These are phyloP conservation scores for Suillus variegatus DNA, from an alignment of 768 basidiomycete species.

Conservation along the genomic window DNA sequence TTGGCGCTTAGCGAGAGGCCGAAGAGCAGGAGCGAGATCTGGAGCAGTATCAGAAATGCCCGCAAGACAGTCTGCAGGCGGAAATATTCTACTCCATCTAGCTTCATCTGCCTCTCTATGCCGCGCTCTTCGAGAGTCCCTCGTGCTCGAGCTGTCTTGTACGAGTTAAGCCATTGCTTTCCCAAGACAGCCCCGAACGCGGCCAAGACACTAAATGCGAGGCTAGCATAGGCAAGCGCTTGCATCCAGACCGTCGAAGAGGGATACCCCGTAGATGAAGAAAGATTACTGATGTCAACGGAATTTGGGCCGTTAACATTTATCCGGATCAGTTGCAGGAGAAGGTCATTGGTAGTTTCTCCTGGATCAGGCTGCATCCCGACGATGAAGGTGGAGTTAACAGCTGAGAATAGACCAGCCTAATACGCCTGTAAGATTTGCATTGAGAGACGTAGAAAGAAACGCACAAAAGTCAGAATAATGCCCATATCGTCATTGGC, in stretches of 20 bases:
- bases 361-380: too few species aligned
- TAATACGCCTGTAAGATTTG: not conserved
- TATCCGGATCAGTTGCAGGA: not conserved
- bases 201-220: constrained; percentile 13
- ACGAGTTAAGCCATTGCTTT: constrained; percentile 1
- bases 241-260: constrained; percentile 7
- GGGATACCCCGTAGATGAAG: constrained; percentile 7
- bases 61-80: too few species aligned
- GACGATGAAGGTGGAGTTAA: not conserved
- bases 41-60: too few species aligned
- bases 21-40: too few species aligned
- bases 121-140: too few species aligned
- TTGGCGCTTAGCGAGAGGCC: too few species aligned
- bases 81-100: too few species aligned
- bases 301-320: not conserved
- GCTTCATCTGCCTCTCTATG: too few species aligned
- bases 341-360: not conserved
- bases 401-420: not conserved
- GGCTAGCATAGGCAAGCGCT: constrained; percentile 13
- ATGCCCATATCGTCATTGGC: too few species aligned
- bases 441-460: not conserved
- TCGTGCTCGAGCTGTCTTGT: too few species aligned
- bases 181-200: constrained; percentile 12
- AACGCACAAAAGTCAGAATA: not conserved
- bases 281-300: not conserved